Base-by-base conservation (phyloP, 768 basidiomycete genomes). In the Pleurotus tuber-regium region DNA sequence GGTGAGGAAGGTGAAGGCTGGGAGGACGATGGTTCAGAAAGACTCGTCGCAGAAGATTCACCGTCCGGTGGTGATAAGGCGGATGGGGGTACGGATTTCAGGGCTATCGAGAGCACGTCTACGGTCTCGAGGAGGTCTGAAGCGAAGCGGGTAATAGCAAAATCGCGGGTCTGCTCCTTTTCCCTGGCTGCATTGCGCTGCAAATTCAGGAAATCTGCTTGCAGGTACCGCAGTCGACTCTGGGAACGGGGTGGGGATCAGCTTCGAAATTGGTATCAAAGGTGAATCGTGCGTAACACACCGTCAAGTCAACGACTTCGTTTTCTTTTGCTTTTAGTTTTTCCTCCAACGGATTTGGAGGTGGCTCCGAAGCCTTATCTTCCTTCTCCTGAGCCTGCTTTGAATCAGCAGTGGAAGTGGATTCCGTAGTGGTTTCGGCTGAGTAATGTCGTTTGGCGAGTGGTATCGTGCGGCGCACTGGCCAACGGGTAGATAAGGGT, bases 141-240 rank as follows among this genome's bases (percentile, higher is more conserved):
- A 8, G 97, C 96, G 66, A 99, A 98, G 30, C 83, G 83, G 41
- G 88, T 79, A 65, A 99, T 95, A 53, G 94, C 95, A 70, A 88
- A 98, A 68, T 97, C 92, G 53, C 86, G 84, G 26, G 92, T 89
- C 67, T 94, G 91, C 63, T 89, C 85, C 74, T 89, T 92, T 72
- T 98, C 97, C 54, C 89, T 81, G 24, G 86, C 86, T 49, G 93
- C 80, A 61, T 94, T 92, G 50, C 94, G 89, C 65, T 95, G 93
- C 38, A 97, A 78, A 69, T 98, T 99, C 38, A 96, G 73, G 70
- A 93, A 94, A 72, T 99, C 97, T 60, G 97, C 97, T 64, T 94
- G 88, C 52, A 91, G 77, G 66, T 98, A 97, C 41, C 89, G 86
- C 60, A 97, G 77, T 56, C 93, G 90, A 65, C 85, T 79, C 96